Base-by-base conservation (phyloP, 139 green algal genomes). In the Closterium sp. region DNA sequence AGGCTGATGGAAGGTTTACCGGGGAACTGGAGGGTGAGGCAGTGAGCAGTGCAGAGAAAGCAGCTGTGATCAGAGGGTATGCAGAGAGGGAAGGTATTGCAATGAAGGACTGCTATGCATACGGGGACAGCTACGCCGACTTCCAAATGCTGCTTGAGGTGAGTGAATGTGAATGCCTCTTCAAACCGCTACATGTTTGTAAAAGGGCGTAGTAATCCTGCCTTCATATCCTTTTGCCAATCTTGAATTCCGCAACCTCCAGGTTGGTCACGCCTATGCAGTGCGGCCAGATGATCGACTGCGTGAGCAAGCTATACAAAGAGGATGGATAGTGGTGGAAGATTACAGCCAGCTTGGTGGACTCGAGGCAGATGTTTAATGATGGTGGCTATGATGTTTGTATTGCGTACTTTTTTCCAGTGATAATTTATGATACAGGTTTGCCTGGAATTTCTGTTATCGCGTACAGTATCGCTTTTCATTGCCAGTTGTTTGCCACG, bases 41-140 rank as follows among this genome's bases (percentile, higher is more conserved):
- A 27, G 42, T 95, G 34, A 89, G 42, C n/a, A 88, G 90, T 29
- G 89, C 70, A 22, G 90, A 95, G 88, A 95, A 95, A 38, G 88
- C n/a, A n/a, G 84, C 38, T 21, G n/a, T 89, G 11, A 62, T 94
- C 38, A 28, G 30, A 29, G 38, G 27, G 27, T 92, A 94, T 85
- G 91, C 92, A 30, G 29, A 42, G 38, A 21, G 88, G 50, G 31
- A 90, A 19, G 88, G 85, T 30, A 85, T 92, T 86, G 89, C 89
- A 27, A 70, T 95, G 70, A 22, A n/a, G 31, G 24, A 24, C 6
- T 93, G 86, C 89, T n/a, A 94, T 42, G 93, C 93, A 17, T 95
- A 94, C 89, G 93, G 92, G 29, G 93, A 95, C 87, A 93, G 92
- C 70, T 89, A 92, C 28, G 92, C 93, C 30, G 93, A 95, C 88